phyloP scores from a whole-genome alignment of 1,139 yeast species.

The Petasospora fabianii region DNA sequence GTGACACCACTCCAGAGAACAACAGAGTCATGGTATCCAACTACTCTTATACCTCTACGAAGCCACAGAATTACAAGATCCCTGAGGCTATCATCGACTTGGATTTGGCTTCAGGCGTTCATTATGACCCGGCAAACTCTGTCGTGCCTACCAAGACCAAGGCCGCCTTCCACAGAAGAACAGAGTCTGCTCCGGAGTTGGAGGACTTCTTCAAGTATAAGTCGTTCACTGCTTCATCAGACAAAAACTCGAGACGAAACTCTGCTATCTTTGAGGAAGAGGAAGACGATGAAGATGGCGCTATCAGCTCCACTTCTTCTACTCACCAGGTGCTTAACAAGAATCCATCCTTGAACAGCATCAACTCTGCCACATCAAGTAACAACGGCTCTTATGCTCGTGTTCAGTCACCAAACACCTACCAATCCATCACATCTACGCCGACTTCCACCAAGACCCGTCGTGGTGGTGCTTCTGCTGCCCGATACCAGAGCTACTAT shows the following conservation, averaged over 20 bases:
- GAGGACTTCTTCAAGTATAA: conserved; percentile 28
- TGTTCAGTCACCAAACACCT: conserved; percentile 7
- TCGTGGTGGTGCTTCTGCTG: conserved; percentile 42
- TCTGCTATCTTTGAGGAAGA: conserved; percentile 33
- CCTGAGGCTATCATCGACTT: conserved; percentile 65
- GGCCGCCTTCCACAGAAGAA: conserved; percentile 35
- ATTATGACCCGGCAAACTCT: conserved; percentile 26
- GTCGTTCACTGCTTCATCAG: conserved; percentile 11
- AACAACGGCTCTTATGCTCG: conserved; percentile 1
- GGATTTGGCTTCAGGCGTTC: conserved; percentile 49
- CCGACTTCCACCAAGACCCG: conserved; percentile 36
- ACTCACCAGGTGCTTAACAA: conserved; percentile 20
- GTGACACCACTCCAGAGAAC: conserved; percentile 27
- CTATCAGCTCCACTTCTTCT: conserved; percentile 28
- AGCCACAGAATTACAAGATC: conserved; percentile 31
- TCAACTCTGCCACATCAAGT: conserved; percentile 17
- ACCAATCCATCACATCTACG: conserved; percentile 23
- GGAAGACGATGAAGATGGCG: conserved; percentile 29
- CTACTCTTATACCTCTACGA: conserved; percentile 8
- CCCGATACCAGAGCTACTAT: conserved; percentile 47
- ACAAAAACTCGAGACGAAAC: conserved; percentile 18
- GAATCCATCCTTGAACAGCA: conserved; percentile 18
- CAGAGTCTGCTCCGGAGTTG: conserved; percentile 48
- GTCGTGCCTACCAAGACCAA: conserved; percentile 11
- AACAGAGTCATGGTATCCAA: conserved; percentile 12